Conservation (phyloP, 345 rosid genomes). For the Populus deltoides region DNA sequence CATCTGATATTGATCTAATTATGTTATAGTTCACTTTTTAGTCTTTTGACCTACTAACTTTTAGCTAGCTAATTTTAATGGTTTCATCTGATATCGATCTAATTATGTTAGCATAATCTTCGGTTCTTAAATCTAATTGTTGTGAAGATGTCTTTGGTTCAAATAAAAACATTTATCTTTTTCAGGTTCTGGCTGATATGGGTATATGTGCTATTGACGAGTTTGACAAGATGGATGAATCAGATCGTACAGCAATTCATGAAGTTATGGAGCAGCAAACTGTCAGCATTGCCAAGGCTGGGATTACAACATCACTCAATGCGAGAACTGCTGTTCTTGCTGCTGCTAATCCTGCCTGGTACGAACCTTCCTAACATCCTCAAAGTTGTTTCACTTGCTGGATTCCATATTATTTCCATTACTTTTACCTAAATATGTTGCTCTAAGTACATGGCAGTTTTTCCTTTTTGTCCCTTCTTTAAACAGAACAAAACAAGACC, state of each 20-base stretch:
- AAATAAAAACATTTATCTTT: slow-evolving; percentile 17
- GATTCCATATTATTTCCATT: neutral
- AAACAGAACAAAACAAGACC: neutral
- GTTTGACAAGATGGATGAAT: slow-evolving; percentile 99
- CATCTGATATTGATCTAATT: neutral
- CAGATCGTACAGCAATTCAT: slow-evolving; percentile 95
- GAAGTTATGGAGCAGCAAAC: slow-evolving; percentile 99
- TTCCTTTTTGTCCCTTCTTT: neutral
- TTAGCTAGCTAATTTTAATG: neutral
- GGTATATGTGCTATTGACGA: slow-evolving; percentile 99
- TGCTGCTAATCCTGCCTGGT: slow-evolving; percentile 99
- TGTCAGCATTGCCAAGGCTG: slow-evolving; percentile 99
- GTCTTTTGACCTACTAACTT: neutral
- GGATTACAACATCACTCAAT: slow-evolving; percentile 91
- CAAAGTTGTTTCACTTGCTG: slow-evolving; percentile 1
- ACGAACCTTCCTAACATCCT: slow-evolving; percentile 16
- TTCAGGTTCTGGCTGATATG: slow-evolving; percentile 97
- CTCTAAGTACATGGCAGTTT: neutral
- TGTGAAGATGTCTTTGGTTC: slow-evolving; percentile 11
- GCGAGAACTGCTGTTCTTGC: slow-evolving; percentile 98
- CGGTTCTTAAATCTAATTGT: neutral
- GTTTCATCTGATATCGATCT: slow-evolving; percentile 4
- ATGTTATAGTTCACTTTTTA: neutral
- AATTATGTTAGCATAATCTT: neutral
- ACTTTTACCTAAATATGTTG: neutral